Evolutionary conservation across 345 rosid species (phyloP).

Genomic region (Salix suchowensis): DNA sequence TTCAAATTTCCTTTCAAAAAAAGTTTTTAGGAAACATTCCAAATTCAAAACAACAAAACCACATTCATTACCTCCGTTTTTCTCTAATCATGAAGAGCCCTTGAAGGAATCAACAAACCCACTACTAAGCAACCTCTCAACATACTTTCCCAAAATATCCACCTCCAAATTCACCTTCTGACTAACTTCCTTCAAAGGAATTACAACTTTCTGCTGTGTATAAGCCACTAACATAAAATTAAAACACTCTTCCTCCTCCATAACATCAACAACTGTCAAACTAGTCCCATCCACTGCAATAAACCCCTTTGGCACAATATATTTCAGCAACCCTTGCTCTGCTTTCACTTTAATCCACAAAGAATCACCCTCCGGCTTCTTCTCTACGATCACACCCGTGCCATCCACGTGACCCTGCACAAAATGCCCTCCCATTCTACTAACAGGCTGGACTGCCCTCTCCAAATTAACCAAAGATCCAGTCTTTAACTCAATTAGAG

Average conservation of each 20-base stretch:
- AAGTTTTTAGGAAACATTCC: not conserved
- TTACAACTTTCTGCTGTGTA: conserved; percentile 71
- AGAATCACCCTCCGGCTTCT: conserved; percentile 65
- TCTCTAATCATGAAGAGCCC: conserved; percentile 3
- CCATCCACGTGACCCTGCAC: conserved; percentile 97
- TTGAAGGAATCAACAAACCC: conserved; percentile 50
- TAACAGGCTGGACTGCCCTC: conserved; percentile 72
- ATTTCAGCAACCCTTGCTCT: conserved; percentile 44
- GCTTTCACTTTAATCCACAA: conserved; percentile 80
- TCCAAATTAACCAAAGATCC: conserved; percentile 83
- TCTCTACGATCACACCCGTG: conserved; percentile 66
- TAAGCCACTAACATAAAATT: conserved; percentile 82
- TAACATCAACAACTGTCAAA: conserved; percentile 83
- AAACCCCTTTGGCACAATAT: conserved; percentile 81
- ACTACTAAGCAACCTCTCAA: conserved; percentile 72
- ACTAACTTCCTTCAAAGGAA: conserved; percentile 65
- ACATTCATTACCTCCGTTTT: conserved; percentile 13
- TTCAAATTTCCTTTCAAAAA: not conserved
- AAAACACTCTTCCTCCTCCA: conserved; percentile 68
- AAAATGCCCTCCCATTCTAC: conserved; percentile 86
- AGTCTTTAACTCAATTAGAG: conserved; percentile 52
- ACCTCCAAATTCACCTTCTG: conserved; percentile 91
- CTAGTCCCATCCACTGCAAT: conserved; percentile 90
- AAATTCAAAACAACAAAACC: not conserved
- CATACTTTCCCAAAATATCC: conserved; percentile 88